These are phyloP conservation scores for Saturnispora gosingensis DNA, from an alignment of 805 yeast species.

Conservation along the genomic window DNA sequence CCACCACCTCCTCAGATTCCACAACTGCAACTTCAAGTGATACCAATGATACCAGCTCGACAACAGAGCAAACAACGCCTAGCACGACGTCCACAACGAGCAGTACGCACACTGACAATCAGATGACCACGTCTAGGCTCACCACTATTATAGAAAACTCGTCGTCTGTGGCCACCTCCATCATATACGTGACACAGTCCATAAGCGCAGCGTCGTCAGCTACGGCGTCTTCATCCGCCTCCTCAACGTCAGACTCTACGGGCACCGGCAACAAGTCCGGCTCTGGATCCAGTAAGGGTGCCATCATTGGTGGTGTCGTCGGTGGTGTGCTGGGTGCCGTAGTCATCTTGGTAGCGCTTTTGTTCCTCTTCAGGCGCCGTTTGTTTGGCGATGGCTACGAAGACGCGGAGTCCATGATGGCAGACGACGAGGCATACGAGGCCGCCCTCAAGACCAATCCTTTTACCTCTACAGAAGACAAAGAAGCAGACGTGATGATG, in stretches of 20 bases:
- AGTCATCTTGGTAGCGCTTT: conserved; percentile 18
- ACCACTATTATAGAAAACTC: conserved; percentile 14
- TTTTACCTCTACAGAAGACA: conserved; percentile 47
- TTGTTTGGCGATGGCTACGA: conserved; percentile 25
- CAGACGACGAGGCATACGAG: conserved; percentile 48
- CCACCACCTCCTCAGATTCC: background rate
- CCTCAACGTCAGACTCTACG: conserved; percentile 6
- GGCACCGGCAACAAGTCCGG: background rate
- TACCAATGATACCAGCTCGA: background rate
- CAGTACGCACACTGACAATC: conserved; percentile 1
- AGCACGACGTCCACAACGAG: conserved; percentile 7
- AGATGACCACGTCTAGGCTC: conserved; percentile 10
- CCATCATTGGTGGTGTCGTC: conserved; percentile 30
- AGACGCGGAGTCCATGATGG: conserved; percentile 31
- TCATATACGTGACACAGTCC: conserved; percentile 23
- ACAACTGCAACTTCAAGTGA: conserved; percentile 1
- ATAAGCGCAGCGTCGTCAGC: conserved; percentile 14
- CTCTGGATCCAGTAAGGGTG: conserved; percentile 19
- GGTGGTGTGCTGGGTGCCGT: conserved; percentile 29
- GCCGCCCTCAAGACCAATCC: conserved; percentile 58
- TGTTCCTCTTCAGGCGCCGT: conserved; percentile 29
- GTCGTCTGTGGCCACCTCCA: conserved; percentile 21
- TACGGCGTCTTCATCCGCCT: conserved; percentile 17
- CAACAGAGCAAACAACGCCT: conserved; percentile 6
- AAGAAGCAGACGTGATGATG: conserved; percentile 42